Conservation (phyloP, 176 grass and related monocot species). For the Ensete ventricosum region DNA sequence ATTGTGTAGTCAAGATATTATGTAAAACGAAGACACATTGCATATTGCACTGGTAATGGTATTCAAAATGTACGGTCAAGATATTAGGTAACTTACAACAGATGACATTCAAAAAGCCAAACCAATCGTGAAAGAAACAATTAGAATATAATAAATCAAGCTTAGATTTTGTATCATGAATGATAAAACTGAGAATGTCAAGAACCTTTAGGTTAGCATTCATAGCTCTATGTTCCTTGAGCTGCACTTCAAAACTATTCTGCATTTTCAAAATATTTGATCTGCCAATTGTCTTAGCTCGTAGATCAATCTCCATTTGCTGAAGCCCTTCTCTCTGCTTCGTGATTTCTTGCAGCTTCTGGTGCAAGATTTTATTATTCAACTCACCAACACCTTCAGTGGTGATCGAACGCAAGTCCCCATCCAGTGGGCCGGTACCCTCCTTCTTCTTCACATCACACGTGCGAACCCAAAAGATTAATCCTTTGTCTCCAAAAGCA, state of each 20-base stretch:
- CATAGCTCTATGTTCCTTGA: constrained; percentile 52
- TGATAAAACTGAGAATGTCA: background rate
- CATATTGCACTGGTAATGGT: background rate
- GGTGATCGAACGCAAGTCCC: constrained; percentile 60
- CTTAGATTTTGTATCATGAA: too few relatives aligned
- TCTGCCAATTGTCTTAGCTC: constrained; percentile 45
- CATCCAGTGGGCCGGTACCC: constrained; percentile 23
- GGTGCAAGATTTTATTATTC: constrained; percentile 60
- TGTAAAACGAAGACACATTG: too few relatives aligned
- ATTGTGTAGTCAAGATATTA: too few relatives aligned
- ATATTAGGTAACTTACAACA: background rate
- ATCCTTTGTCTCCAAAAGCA: background rate
- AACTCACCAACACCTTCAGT: constrained; percentile 57
- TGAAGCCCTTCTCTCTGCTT: constrained; percentile 66
- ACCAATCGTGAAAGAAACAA: background rate
- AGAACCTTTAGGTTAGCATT: constrained; percentile 55
- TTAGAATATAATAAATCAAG: background rate
- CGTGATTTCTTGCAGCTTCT: constrained; percentile 54
- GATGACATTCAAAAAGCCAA: background rate
- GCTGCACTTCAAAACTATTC: constrained; percentile 43
- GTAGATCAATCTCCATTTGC: constrained; percentile 66
- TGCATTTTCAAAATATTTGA: constrained; percentile 48
- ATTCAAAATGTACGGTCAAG: background rate
- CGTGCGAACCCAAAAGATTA: background rate
- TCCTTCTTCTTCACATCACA: constrained; percentile 32